Percentiles rank a stretch among this genome's conserved stretches.
These are phyloP conservation scores for Epichloe typhina DNA, from an alignment of 2,329 filamentous ascomycete species.

Conservation along the genomic window DNA sequence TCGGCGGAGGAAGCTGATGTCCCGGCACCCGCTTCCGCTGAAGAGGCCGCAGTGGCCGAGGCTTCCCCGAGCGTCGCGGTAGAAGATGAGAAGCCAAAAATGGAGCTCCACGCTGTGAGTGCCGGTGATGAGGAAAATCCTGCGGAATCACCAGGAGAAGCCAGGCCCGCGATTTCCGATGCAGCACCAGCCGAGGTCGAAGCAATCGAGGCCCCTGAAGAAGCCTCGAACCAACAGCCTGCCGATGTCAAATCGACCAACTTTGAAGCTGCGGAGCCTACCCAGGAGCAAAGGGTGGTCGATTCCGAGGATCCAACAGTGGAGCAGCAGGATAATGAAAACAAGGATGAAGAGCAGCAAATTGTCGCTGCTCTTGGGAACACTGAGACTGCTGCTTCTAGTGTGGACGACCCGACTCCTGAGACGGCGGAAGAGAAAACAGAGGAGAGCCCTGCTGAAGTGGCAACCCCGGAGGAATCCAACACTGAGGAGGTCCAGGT, in stretches of 20 bases:
- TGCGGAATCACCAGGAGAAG: background rate
- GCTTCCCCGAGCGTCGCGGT: background rate
- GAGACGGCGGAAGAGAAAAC: background rate
- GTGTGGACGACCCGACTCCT: background rate
- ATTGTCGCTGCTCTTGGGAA: background rate
- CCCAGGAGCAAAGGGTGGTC: background rate
- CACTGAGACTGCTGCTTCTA: background rate
- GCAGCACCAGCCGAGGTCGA: background rate
- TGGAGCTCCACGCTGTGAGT: background rate
- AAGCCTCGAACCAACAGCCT: background rate
- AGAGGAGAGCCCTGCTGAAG: background rate
- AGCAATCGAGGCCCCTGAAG: background rate
- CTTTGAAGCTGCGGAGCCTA: background rate
- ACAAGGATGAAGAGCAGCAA: background rate
- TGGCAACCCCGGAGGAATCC: background rate
- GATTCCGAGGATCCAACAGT: background rate
- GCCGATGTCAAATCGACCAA: background rate
- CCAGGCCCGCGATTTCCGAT: background rate
- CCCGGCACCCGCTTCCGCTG: background rate
- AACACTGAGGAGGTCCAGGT: background rate
- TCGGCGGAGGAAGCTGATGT: slow-evolving; percentile 1
- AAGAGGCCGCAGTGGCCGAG: background rate
- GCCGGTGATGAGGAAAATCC: background rate
- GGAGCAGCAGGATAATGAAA: background rate
- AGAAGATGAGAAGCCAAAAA: background rate